Base-by-base conservation (phyloP, 805 yeast species). In the Yueomyces sinensis region DNA sequence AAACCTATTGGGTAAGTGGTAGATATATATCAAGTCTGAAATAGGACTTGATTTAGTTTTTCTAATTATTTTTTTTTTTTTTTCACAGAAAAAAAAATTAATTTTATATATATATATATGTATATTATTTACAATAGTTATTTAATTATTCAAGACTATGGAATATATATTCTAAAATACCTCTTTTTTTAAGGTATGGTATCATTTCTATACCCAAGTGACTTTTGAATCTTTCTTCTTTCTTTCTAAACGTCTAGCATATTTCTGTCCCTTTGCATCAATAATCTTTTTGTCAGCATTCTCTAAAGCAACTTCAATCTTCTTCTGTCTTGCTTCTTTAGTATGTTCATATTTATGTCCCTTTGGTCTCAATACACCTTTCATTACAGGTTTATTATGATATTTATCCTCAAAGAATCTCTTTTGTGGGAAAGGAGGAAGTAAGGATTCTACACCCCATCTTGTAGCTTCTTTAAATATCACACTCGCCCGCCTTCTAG, bases 401-500 rank as follows among this genome's bases (percentile, higher is more conserved):
- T 77, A 81, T 58, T 82, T 83, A 42, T 82, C 91, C 50, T 74
- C 74, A 60, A 70, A 82, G 72, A 86, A 81, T 56, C 66, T 70
- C 66, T 79, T 79, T 38, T 43, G 45, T 15, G 38, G 34, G 27
- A 42, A 44, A 9, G 54, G 50, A 19, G 96, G 96, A 54, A 87
- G 62, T 39, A 83, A 62, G 40, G 80, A 84, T 28, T 74, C 66
- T 5, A 87, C 65, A n/a, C 95, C 95, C 46, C 71, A 81, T 46
- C 76, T 71, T 51, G 72, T 67, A 2, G 95, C 95, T 50, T 80
- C 59, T 59, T 87, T 87, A 66, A 70, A 84, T 35, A 87, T 61
- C 42, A 78, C 94, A 15, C 87, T 74, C 49, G 82, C 86, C 48
- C 89, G 72, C 61, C 95, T 72, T 49, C 77, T 62, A 7, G 94